Evolutionary conservation across 768 basidiomycete species (phyloP).

Genomic region (Suillus luteus): DNA sequence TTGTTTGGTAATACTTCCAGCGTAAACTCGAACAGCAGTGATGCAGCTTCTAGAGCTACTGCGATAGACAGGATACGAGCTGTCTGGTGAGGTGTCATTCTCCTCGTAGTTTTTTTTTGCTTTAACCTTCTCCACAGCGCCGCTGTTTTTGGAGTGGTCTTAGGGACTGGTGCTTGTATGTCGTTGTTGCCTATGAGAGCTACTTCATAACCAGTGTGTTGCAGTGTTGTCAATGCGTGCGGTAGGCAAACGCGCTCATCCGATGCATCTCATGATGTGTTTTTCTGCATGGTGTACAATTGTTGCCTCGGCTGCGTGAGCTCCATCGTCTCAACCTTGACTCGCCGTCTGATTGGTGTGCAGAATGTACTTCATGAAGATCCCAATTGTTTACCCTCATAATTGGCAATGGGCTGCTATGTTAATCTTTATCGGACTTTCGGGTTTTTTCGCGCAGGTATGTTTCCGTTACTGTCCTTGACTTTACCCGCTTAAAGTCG

Average conservation of each 20-base stretch:
- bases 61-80: slow-evolving; percentile 52
- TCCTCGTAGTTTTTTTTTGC: background rate
- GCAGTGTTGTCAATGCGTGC: slow-evolving; percentile 57
- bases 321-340: background rate
- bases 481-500: background rate
- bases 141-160: slow-evolving; percentile 65
- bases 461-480: background rate
- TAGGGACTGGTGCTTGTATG: slow-evolving; percentile 71
- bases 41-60: slow-evolving; percentile 20
- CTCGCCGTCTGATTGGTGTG: background rate
- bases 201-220: background rate
- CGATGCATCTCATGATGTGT: slow-evolving; percentile 69
- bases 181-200: slow-evolving; percentile 11
- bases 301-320: slow-evolving; percentile 17
- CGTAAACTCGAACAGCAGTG: slow-evolving; percentile 4
- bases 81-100: slow-evolving; percentile 45
- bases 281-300: slow-evolving; percentile 61
- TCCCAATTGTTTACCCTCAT: slow-evolving; percentile 20
- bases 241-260: slow-evolving; percentile 75
- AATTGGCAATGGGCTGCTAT: slow-evolving; percentile 21
- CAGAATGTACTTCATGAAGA: slow-evolving; percentile 17
- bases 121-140: slow-evolving; percentile 39
- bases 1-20: slow-evolving; percentile 55
- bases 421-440: slow-evolving; percentile 19
- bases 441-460: slow-evolving; percentile 23